Evolutionary conservation across 768 basidiomycete species (phyloP).

Genomic region (Boletus fagicola): DNA sequence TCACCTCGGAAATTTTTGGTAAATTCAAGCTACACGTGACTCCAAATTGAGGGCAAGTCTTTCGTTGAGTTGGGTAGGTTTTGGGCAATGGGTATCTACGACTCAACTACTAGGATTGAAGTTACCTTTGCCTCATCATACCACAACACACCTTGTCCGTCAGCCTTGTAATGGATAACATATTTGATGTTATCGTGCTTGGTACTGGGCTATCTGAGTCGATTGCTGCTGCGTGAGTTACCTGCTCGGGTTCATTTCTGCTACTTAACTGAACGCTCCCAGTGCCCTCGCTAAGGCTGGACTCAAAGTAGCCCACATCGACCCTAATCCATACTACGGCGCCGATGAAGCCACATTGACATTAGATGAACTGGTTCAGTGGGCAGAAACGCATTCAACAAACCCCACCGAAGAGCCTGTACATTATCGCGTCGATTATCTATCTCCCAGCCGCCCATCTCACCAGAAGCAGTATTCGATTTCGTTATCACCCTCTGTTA

Average conservation of each 20-base stretch:
- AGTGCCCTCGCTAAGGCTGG: conserved; percentile 90
- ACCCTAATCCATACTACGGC: conserved; percentile 83
- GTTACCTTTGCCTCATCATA: background rate
- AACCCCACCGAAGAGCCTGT: conserved; percentile 9
- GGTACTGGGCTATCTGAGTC: conserved; percentile 86
- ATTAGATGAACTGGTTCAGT: conserved; percentile 72
- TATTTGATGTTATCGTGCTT: conserved; percentile 66
- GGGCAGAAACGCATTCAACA: conserved; percentile 49
- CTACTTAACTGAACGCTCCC: conserved; percentile 8
- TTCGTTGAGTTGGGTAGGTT: background rate
- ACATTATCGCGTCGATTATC: conserved; percentile 36
- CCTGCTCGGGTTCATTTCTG: background rate
- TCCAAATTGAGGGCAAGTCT: conserved; percentile 26
- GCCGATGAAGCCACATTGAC: conserved; percentile 77
- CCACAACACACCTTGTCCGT: background rate
- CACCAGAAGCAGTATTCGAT: conserved; percentile 78
- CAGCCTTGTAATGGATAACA: conserved; percentile 32
- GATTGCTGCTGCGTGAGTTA: conserved; percentile 81
- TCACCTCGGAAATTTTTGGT: conserved; percentile 16
- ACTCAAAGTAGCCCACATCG: conserved; percentile 84
- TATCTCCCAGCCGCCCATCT: conserved; percentile 43
- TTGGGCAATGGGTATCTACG: no score
- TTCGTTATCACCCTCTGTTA: conserved; percentile 78
- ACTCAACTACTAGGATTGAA: background rate
- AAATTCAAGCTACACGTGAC: conserved; percentile 24